These are phyloP conservation scores for Calocera viscosa DNA, from an alignment of 768 basidiomycete species.

Conservation along the genomic window DNA sequence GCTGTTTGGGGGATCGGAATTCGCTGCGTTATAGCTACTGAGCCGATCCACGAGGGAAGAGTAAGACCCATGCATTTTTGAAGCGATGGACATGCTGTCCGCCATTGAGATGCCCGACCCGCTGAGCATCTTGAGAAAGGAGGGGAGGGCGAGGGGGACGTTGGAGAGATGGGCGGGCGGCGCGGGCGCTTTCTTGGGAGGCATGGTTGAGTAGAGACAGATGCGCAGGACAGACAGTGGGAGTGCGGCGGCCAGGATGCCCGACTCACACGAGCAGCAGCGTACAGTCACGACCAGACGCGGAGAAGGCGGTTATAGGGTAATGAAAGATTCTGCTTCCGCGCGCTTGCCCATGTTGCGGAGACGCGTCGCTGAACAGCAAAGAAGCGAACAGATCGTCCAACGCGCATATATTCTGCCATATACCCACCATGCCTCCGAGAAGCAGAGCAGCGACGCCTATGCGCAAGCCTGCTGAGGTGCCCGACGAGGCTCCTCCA, in stretches of 20 bases:
- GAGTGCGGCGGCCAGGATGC: neutral
- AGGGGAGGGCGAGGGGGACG: conserved; percentile 46
- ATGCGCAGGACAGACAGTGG: neutral
- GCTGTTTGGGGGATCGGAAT: conserved; percentile 28
- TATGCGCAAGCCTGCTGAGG: neutral
- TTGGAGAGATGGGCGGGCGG: conserved; percentile 14
- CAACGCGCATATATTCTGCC: neutral
- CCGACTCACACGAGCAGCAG: neutral
- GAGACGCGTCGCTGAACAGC: neutral
- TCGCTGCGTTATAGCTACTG: neutral
- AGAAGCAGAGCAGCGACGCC: conserved; percentile 1
- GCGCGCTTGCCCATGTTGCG: neutral
- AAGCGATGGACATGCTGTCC: conserved; percentile 57
- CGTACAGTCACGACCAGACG: neutral
- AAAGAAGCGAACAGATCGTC: neutral
- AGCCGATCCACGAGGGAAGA: neutral
- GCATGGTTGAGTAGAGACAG: neutral
- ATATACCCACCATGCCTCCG: neutral
- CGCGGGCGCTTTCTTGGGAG: neutral
- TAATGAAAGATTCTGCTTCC: neutral
- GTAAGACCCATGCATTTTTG: conserved; percentile 45
- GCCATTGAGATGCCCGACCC: conserved; percentile 42
- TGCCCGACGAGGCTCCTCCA: neutral
- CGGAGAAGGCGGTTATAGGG: neutral
- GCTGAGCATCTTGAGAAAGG: conserved; percentile 55